Base-by-base conservation (phyloP, 2,329 filamentous ascomycete species). In the Aspergillus sp. region DNA sequence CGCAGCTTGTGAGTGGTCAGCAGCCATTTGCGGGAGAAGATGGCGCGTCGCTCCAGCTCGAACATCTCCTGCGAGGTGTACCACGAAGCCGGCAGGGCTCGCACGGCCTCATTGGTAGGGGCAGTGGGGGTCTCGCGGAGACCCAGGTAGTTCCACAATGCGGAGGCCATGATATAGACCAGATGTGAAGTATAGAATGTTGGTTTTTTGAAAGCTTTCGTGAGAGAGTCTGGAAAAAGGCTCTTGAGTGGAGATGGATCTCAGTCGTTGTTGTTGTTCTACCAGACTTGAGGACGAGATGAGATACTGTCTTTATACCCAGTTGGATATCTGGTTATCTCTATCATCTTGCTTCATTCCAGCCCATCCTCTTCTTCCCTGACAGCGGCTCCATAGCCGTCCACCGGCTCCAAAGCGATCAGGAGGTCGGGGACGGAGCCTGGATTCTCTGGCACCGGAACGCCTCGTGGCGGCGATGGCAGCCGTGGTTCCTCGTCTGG, bases 21-120 rank as follows among this genome's bases (percentile, higher is more conserved):
- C 7, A 78, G 69, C 76, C 76, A 78, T 76, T 77, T 86, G 79
- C 56, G 84, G 41, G 84, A 86, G 70, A 86, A 86, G 68, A 86
- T 83, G 48, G 83, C 81, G 13, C 84, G 80, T 23, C 82, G 75
- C 69, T 86, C 84, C 1, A 86, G 81, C 67, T 85, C 79, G 65
- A 83, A 85, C 76, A 86, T 70, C 32, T 71, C 68, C 49, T 66
- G 61, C 0, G 70, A 72, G 1, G 69, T 73, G 62, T 82, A 86
- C 83, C 83, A 85, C 11, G 79, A 80, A 6, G 74, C 77, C 2
- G 83, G 83, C 1, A 86, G 71, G 19, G 82, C 77, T 17, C 77
- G 73, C 23, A 77, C 70, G 52, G 78, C 66, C 52, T 65, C 67
- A 66, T 75, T 69, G 62, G 52, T 64, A 25, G 47, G 19, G 21